Percentiles rank a stretch among this genome's conserved stretches.
phyloP scores from a whole-genome alignment of 2,329 filamentous ascomycete species.

The Fusarium tjaetaba region DNA sequence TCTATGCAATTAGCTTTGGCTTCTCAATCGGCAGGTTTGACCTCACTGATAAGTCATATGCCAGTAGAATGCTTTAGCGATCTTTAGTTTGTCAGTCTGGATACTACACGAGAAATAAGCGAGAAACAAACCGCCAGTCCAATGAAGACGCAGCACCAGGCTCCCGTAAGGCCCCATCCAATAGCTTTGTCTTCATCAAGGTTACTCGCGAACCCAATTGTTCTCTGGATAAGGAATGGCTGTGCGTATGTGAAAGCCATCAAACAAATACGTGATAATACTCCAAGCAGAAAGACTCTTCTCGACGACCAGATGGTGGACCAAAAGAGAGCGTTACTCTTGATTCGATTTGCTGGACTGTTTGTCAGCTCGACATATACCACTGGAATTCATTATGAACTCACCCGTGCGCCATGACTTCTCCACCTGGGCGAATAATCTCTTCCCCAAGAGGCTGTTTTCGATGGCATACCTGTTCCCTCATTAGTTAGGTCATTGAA shows the following conservation, averaged over 20 bases:
- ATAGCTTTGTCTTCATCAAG: not conserved
- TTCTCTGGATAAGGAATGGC: constrained; percentile 9
- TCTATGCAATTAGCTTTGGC: not conserved
- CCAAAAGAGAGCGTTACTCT: constrained; percentile 13
- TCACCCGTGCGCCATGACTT: not conserved
- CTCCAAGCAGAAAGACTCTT: not conserved
- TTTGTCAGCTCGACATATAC: not conserved
- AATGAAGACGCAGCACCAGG: constrained; percentile 6
- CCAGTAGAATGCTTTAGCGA: constrained; percentile 9
- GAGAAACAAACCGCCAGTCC: not conserved
- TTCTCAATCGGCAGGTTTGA: not conserved
- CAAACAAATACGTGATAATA: constrained; percentile 3
- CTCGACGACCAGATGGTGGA: constrained; percentile 1
- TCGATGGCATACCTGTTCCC: not conserved
- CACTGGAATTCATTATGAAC: not conserved
- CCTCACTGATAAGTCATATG: constrained; percentile 16
- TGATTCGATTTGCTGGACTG: not conserved
- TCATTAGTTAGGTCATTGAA: not conserved
- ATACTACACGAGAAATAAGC: too few relatives aligned
- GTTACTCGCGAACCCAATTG: not conserved
- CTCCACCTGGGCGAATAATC: not conserved
- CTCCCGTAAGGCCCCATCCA: constrained; percentile 13
- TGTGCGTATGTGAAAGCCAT: constrained; percentile 16
- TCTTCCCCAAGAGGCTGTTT: not conserved
- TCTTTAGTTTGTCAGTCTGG: not conserved